Base-by-base conservation (phyloP, 345 rosid species). In the Salix koriyanagi region DNA sequence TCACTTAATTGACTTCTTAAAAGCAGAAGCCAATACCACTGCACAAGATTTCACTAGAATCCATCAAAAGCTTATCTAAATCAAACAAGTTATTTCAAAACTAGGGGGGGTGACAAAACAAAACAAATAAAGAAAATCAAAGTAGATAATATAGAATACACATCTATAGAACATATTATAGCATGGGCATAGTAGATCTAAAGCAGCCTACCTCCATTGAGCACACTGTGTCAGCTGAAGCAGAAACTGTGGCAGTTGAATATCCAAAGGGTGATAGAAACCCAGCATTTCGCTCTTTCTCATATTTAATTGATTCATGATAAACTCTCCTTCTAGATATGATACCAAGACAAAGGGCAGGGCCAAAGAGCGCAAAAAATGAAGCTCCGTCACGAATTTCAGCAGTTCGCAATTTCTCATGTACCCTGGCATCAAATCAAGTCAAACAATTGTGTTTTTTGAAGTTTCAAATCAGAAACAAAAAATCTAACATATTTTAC, bases 201-300 rank as follows among this genome's bases (percentile, higher is more conserved):
- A 76, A 77, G 25, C 23, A 62, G 44, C 50, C 23, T 87, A 92
- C 98, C 97, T 94, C 98, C 91, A 87, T 85, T 73, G 97, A 92
- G 87, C 92, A 81, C 65, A 90, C 92, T 72, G 89, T 81, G 77
- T 89, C 86, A 70, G 87, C 88, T 39, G 91, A 90, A 36, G 97
- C 92, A 77, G 92, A 84, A 73, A 91, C 87, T 58, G 92, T 87
- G 54, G 79, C 76, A 30, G 91, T 84, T 79, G 98, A 94, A 82
- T 89, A 92, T 82, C 97, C 97, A 80, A 94, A 92, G 14, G 96
- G 95, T 73, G 97, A 94, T n/a, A 90, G 71, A 79, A 90, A 89
- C 77, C 97, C 98, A 77, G 87, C 94, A 84, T 92, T 92, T 61
- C 92, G 76, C 88, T 94, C 97, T 83, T 89, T 92, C 78, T 90